Conservation (phyloP, 2,329 filamentous ascomycete species). For the Colletotrichum camelliae region DNA sequence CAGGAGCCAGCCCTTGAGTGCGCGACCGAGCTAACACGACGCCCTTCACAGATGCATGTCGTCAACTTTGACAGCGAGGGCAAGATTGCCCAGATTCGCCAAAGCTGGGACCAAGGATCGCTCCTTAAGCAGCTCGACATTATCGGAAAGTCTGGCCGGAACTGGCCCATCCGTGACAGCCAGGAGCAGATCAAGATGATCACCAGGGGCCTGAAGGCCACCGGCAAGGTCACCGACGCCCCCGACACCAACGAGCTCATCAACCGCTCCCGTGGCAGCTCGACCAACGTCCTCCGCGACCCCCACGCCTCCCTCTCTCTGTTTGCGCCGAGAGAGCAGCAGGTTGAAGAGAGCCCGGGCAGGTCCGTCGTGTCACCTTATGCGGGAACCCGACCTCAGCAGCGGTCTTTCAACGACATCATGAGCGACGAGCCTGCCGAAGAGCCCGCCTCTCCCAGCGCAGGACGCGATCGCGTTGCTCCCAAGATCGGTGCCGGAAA, state of each 20-base stretch:
- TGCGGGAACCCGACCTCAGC: slow-evolving; percentile 62
- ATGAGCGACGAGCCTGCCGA: slow-evolving; percentile 58
- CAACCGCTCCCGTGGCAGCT: slow-evolving; percentile 55
- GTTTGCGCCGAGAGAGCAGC: slow-evolving; percentile 72
- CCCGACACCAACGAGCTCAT: slow-evolving; percentile 41
- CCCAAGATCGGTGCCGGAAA: slow-evolving; percentile 63
- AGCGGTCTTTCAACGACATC: slow-evolving; percentile 79
- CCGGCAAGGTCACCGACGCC: slow-evolving; percentile 41
- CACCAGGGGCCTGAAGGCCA: slow-evolving; percentile 60
- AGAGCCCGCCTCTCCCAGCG: slow-evolving; percentile 36
- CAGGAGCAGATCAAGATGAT: slow-evolving; percentile 84
- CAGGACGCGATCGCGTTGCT: slow-evolving; percentile 53
- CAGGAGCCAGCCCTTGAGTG: not conserved
- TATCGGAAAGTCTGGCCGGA: slow-evolving; percentile 87
- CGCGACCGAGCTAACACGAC: not conserved
- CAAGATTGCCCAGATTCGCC: slow-evolving; percentile 86
- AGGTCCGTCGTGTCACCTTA: slow-evolving; percentile 61
- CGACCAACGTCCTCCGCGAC: slow-evolving; percentile 62
- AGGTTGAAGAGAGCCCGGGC: slow-evolving; percentile 28
- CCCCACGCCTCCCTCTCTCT: slow-evolving; percentile 76
- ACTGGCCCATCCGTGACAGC: slow-evolving; percentile 93
- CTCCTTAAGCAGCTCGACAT: slow-evolving; percentile 93
- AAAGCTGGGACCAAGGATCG: slow-evolving; percentile 94
- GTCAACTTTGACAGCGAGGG: slow-evolving; percentile 79
- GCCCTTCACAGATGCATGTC: slow-evolving; percentile 73